Percentiles rank a stretch among this genome's conserved stretches.
These are phyloP conservation scores for Plectosphaerella plurivora DNA, from an alignment of 2,329 filamentous ascomycete species.

Conservation along the genomic window DNA sequence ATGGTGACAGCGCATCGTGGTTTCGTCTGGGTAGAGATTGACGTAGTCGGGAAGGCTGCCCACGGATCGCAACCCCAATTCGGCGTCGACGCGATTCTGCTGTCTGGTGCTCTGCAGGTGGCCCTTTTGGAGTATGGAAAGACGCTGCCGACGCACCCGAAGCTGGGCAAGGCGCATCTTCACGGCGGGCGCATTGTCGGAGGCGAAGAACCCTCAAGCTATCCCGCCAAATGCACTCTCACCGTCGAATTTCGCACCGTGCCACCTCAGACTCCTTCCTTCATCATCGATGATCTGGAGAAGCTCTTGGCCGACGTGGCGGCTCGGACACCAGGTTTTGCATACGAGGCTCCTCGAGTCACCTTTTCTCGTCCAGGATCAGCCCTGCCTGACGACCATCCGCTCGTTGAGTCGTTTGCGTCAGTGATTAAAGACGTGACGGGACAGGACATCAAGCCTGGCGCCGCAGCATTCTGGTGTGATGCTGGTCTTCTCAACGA, in stretches of 20 bases:
- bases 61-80: conserved; percentile 38
- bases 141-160: conserved; percentile 25
- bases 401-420: conserved; percentile 25
- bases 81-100: conserved; percentile 45
- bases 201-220: conserved; percentile 47
- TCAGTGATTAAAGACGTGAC: conserved; percentile 17
- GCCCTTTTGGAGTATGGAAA: conserved; percentile 36
- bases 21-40: conserved; percentile 40
- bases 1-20: conserved; percentile 45
- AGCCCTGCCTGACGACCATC: conserved; percentile 32
- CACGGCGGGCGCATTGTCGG: conserved; percentile 45
- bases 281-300: conserved; percentile 30
- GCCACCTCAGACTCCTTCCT: conserved; percentile 32
- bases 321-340: conserved; percentile 29
- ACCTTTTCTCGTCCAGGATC: conserved; percentile 38
- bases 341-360: conserved; percentile 28
- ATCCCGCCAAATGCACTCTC: conserved; percentile 43
- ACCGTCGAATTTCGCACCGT: conserved; percentile 45
- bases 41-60: conserved; percentile 33
- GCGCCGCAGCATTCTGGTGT: conserved; percentile 38
- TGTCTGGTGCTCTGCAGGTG: conserved; percentile 40
- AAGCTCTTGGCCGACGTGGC: conserved; percentile 27
- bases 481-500: conserved; percentile 43
- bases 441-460: conserved; percentile 18
- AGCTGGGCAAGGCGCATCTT: conserved; percentile 32